Evolutionary conservation across 176 grass and related monocot species (phyloP), one percentile per base, ranked within the genome.

Genomic region (Bonia amplexicaulis): DNA sequence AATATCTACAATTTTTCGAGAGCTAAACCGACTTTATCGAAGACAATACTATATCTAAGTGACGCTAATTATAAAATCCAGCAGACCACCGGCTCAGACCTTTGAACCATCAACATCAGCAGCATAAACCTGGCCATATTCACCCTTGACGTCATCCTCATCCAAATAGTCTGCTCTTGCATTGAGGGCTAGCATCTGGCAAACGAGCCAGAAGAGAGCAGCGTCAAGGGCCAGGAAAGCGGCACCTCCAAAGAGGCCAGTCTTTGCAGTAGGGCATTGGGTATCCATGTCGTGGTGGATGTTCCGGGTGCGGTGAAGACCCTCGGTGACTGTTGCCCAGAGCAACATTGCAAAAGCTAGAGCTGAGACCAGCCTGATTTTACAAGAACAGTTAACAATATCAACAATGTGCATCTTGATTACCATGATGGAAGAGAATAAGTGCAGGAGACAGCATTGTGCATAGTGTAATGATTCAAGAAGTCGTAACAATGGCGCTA

Each of bases 221-320:
- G 91, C 87, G 5, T 90, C 89, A 15, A 95, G 85, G 59, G 89
- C 87, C 55, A 97, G 87, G 82, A 97, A 90, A 40, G 92, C 95
- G 1, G 89, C 95, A 0, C 95, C 95, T 64, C 95, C 95, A 73
- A 95, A 93, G 54, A 95, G 85, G 20, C 95, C 92, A 2, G 92
- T 97, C 88, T 95, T 97, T 31, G 92, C 85, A 14, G 95, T 97
- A 31, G 90, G 92, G 87, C 95, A 95, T 53, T 86, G 33, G 26
- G 83, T 83, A 8, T 73, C 63, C 68, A 95, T 83, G 78, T 93
- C 66, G 0, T 90, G 87, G 76, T 97, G 92, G 44, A 90, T 53
- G 75, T 88, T 97, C 12, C 52, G 60, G 60, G 20, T 71, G 16
- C 68, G 92, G 61, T 88, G 84, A 66, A 87, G 84, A 25, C 72